Conservation (phyloP, 2,329 filamentous ascomycete species). For the Lecanoromycetidae sp. region DNA sequence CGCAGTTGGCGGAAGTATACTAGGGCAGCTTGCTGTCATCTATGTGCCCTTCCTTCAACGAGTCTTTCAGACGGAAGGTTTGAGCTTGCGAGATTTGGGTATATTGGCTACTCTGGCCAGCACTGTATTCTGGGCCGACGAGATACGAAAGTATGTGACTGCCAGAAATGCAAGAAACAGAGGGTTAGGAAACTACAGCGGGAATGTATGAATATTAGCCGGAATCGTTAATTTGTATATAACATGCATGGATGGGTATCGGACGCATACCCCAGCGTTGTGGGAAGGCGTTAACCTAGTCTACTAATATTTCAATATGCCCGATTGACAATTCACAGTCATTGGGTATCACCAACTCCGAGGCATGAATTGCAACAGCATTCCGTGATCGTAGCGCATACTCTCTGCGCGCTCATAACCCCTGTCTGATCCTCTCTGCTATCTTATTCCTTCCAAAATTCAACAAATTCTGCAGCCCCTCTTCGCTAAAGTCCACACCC, state of each 20-base stretch:
- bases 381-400: neutral
- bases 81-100: constrained; percentile 62
- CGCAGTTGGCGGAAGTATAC: constrained; percentile 71
- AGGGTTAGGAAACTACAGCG: constrained; percentile 53
- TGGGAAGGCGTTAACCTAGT: neutral
- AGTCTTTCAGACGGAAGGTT: constrained; percentile 88
- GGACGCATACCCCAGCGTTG: neutral
- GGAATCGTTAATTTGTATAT: constrained; percentile 1
- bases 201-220: constrained; percentile 40
- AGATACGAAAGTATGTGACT: constrained; percentile 64
- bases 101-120: constrained; percentile 66
- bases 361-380: neutral
- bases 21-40: constrained; percentile 81
- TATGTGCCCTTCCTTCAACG: constrained; percentile 90
- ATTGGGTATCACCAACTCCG: neutral
- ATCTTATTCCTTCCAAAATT: constrained; percentile 88
- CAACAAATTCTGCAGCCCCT: constrained; percentile 86
- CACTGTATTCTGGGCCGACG: constrained; percentile 90
- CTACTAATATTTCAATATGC: neutral
- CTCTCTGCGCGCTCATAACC: neutral
- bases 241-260: neutral
- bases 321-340: neutral
- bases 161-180: constrained; percentile 43
- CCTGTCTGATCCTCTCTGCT: constrained; percentile 75
- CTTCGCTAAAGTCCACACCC: constrained; percentile 89